A percentile compares a stretch with the other conserved stretches of the same genome.
These are phyloP conservation scores for Diaporthe aspalathi DNA, from an alignment of 2,329 filamentous ascomycete species.

Conservation along the genomic window DNA sequence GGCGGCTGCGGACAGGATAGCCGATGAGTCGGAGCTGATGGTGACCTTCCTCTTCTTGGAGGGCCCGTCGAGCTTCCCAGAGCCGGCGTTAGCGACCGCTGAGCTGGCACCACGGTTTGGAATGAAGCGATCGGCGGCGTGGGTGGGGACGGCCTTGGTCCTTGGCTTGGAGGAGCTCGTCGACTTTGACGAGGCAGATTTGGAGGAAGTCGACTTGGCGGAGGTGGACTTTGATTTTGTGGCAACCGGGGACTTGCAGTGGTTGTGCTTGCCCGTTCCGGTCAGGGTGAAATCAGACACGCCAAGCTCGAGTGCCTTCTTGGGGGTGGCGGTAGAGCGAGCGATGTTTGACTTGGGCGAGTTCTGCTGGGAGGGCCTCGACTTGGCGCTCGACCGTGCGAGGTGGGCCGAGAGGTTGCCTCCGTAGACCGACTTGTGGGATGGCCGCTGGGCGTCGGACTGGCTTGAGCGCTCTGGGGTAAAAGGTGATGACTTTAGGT, in stretches of 20 bases:
- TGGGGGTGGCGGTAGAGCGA: constrained; percentile 77
- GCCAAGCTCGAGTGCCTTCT: constrained; percentile 85
- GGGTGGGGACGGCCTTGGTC: constrained; percentile 83
- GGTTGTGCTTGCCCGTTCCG: constrained; percentile 75
- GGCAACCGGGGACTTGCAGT: constrained; percentile 69
- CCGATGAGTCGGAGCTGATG: constrained; percentile 76
- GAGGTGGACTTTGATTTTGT: constrained; percentile 59
- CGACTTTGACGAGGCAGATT: constrained; percentile 52
- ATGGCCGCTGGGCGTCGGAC: constrained; percentile 60
- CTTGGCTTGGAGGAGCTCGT: constrained; percentile 57
- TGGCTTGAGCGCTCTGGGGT: constrained; percentile 74
- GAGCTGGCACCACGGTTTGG: constrained; percentile 93
- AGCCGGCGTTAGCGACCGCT: constrained; percentile 82
- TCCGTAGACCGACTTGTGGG: constrained; percentile 80
- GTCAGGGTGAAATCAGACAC: constrained; percentile 93
- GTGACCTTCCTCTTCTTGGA: constrained; percentile 81
- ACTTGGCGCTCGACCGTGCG: constrained; percentile 74
- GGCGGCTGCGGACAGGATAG: constrained; percentile 80
- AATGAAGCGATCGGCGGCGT: constrained; percentile 92
- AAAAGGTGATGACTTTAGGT: constrained; percentile 77
- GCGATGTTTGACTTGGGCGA: constrained; percentile 97
- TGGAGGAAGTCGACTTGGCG: constrained; percentile 60
- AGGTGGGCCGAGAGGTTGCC: constrained; percentile 85
- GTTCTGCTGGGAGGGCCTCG: constrained; percentile 80
- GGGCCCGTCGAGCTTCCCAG: constrained; percentile 80